Base-by-base conservation (phyloP, 257 asterid genomes). In the Cruciata laevipes region DNA sequence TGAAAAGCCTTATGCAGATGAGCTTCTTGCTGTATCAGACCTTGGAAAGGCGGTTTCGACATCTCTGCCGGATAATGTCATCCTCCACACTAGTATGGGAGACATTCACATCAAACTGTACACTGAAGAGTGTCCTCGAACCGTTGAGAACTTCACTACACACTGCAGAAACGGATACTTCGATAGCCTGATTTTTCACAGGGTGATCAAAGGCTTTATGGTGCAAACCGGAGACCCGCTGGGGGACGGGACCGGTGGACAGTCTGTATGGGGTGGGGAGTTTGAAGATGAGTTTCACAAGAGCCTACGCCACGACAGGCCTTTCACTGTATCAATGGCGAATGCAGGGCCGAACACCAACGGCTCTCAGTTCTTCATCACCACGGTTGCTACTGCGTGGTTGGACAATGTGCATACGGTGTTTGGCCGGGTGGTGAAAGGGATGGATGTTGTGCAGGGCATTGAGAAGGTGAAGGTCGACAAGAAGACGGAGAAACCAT, bases 191-290 rank as follows among this genome's bases (percentile, higher is more conserved):
- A 90, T 90, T 67, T 93, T 93, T 76, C 97, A 93, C 78, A 88
- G 99, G 40, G 97, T 93, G 77, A 90, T 93, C 82, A 90, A 81
- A 83, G 95, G 96, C 70, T 93, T 93, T 71, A 93, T 93, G 99
- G 78, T 93, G 69, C 99, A 93, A 76, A 93, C 99, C 25, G 99
- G 99, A 80, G 99, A 93, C 73, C 99, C 99, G 31, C 76, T 93
- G 55, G 99, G 99, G 77, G 99, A 93, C 76, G 97, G 99, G 77
- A 93, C 99, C 38, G 99, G 99, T 65, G 97, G 99, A 65, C 97
- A 93, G 71, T 93, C 99, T 42, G 90, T 93, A 51, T 93, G 99
- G 99, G 99, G 97, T 65, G 83, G 97, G 81, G 96, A 93, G 81
- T 93, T 93, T 70, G 99, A 93, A 79, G 99, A 93, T 75, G 97